Evolutionary conservation across 495 filamentous ascomycete genomes (phyloP), one percentile per base, ranked within the genome.

Genomic region (Thermothielavioides terrestris): DNA sequence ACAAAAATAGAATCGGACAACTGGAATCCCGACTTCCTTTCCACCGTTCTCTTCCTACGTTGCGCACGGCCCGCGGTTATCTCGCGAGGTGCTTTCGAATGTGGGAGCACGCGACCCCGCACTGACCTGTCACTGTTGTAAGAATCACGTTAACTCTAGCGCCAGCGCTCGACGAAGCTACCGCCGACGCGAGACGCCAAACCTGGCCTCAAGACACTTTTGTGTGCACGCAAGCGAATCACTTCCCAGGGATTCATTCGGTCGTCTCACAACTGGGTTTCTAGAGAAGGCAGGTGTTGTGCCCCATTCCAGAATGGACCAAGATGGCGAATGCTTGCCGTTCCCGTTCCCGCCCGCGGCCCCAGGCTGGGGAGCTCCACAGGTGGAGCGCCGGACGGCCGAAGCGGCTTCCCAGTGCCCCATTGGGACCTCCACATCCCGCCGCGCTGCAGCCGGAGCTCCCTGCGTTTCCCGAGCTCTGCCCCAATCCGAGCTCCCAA

Each of bases 21-120:
- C 35, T 23, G 12, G 1, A 49, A 34, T 2, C 3, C 25, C 26
- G 17, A 23, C 17, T n/a, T 42, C 37, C 46, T n/a, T 50, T 28
- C 23, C 47, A 15, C 31, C 47, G 39, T 28, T 35, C 35, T 42
- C 47, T 7, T 6, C 21, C n/a, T 34, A 34, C 31, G 31, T 40
- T 23, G 14, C 11, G 8, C 17, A 35, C 50, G 35, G 50, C 50
- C 30, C 38, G 12, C 42, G 41, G 49, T 41, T 46, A 52, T 26
- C 49, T 28, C 21, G 8, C n/a, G n/a, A n/a, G n/a, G n/a, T n/a
- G n/a, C 34, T 31, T n/a, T 3, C 18, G 2, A 35, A n/a, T 27
- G 31, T 41, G 50, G 44, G 32, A 37, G 56, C 59, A 59, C 59
- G 50, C 59, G 56, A 59, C 59, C 59, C 59, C 56, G 53, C 56